A percentile compares a stretch with the other conserved stretches of the same genome.
phyloP scores from a whole-genome alignment of 1,139 yeast species.

The Blastobotrys petasosporus region DNA sequence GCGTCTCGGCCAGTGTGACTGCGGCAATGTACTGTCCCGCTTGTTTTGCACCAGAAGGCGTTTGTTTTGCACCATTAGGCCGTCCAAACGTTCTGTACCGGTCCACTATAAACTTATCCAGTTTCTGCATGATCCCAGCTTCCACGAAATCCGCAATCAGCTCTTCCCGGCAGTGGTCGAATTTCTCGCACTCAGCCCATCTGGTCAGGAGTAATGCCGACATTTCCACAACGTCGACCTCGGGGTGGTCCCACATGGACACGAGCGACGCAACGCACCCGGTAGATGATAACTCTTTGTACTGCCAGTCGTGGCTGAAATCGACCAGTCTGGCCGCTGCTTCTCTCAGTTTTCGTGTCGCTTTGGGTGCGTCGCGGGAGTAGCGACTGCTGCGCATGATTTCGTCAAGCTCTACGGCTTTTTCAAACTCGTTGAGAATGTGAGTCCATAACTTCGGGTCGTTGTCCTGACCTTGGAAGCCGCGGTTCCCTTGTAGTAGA shows the following conservation, averaged over 20 bases:
- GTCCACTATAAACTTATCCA: no score
- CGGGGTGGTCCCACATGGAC: background rate
- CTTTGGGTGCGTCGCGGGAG: conserved; percentile 32
- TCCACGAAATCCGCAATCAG: no score
- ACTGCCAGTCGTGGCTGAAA: background rate
- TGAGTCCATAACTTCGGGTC: conserved; percentile 23
- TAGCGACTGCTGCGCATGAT: conserved; percentile 31
- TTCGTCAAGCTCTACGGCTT: conserved; percentile 27
- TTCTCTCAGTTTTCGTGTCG: conserved; percentile 30
- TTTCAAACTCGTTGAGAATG: conserved; percentile 25
- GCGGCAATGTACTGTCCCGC: no score
- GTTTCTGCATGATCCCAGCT: no score
- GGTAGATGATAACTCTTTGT: background rate
- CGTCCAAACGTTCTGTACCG: no score
- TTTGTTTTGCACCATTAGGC: no score
- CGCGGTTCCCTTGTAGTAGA: no score
- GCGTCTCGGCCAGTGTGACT: no score
- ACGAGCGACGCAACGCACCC: background rate
- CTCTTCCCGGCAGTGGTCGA: no score
- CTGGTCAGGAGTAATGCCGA: background rate
- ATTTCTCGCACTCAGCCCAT: no score
- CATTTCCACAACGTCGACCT: background rate
- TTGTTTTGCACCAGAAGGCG: no score
- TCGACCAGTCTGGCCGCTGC: conserved; percentile 17
- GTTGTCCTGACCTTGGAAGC: conserved; percentile 11